phyloP scores from a whole-genome alignment of 805 yeast species.

The Cyberlindnera misumaiensis region DNA sequence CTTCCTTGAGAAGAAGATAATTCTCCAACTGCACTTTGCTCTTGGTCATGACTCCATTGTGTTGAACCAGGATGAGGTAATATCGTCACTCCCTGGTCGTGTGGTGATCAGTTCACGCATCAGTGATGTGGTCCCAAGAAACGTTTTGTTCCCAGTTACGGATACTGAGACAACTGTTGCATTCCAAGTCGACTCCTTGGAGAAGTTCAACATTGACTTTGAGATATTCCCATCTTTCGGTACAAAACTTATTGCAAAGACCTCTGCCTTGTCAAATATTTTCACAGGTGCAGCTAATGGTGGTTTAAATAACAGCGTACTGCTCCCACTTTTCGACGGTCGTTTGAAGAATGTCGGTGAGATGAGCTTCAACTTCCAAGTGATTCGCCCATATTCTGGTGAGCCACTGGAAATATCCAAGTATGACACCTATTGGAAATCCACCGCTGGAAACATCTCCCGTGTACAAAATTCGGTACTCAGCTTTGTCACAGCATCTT shows the following conservation, averaged over 20 bases:
- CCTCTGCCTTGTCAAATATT: conserved; percentile 64
- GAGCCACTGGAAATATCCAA: conserved; percentile 79
- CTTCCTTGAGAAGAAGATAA: conserved; percentile 83
- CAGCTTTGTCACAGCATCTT: conserved; percentile 86
- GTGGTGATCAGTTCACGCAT: conserved; percentile 71
- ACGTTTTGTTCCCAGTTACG: conserved; percentile 64
- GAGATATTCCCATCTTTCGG: conserved; percentile 95
- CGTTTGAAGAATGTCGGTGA: conserved; percentile 80
- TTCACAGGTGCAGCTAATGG: conserved; percentile 32
- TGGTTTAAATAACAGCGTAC: conserved; percentile 32
- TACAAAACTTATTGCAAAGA: conserved; percentile 82
- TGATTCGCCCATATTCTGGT: conserved; percentile 87
- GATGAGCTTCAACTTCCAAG: conserved; percentile 66
- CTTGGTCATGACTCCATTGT: conserved; percentile 33
- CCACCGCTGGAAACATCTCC: conserved; percentile 49
- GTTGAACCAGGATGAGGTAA: conserved; percentile 38
- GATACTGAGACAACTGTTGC: conserved; percentile 57
- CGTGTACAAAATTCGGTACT: conserved; percentile 30
- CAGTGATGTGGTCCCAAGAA: conserved; percentile 83
- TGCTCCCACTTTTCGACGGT: conserved; percentile 74
- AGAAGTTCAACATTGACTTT: conserved; percentile 71
- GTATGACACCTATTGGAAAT: conserved; percentile 96
- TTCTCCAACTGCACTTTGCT: conserved; percentile 70
- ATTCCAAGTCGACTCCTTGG: conserved; percentile 77
- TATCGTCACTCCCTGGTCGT: conserved; percentile 61